Evolutionary conservation across 805 yeast genomes (phyloP).

Genomic region (Jamesozyma hellenica): DNA sequence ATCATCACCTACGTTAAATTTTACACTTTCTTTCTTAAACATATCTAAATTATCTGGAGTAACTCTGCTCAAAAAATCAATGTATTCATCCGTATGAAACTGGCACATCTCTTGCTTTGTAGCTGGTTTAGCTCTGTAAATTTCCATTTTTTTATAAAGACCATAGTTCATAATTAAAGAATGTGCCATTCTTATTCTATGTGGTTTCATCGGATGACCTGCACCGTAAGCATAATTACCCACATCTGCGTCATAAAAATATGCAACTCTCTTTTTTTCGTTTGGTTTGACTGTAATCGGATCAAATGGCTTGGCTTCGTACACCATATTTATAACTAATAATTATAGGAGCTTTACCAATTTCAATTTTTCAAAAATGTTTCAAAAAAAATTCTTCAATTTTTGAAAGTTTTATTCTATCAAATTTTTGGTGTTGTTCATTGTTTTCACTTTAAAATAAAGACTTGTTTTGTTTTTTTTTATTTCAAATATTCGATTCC

Average conservation of each 20-base stretch:
- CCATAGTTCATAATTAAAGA: constrained; percentile 95
- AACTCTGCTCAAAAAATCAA: constrained; percentile 82
- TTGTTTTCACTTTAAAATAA: too few species aligned
- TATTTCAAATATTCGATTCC: too few species aligned
- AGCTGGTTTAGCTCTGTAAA: constrained; percentile 94
- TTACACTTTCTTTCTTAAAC: constrained; percentile 77
- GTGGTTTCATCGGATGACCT: constrained; percentile 99
- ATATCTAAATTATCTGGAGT: constrained; percentile 85
- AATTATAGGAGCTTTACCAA: too few species aligned
- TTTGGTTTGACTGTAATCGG: constrained; percentile 47
- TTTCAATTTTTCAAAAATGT: too few species aligned
- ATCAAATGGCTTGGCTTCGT: constrained; percentile 51
- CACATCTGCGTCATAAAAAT: constrained; percentile 82
- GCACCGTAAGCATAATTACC: constrained; percentile 98
- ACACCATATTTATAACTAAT: constrained; percentile 30
- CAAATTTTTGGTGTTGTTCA: too few species aligned
- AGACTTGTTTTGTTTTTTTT: too few species aligned
- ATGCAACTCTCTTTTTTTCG: constrained; percentile 52
- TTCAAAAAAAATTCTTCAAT: too few species aligned
- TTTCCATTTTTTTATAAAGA: constrained; percentile 91
- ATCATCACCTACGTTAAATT: constrained; percentile 88
- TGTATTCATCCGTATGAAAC: constrained; percentile 95
- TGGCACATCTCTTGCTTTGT: constrained; percentile 97
- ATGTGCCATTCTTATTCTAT: constrained; percentile 97
- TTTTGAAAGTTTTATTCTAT: too few species aligned